Evolutionary conservation across 176 grass and related monocot species (phyloP), one percentile per base, ranked within the genome.

Genomic region (Avena eriantha): DNA sequence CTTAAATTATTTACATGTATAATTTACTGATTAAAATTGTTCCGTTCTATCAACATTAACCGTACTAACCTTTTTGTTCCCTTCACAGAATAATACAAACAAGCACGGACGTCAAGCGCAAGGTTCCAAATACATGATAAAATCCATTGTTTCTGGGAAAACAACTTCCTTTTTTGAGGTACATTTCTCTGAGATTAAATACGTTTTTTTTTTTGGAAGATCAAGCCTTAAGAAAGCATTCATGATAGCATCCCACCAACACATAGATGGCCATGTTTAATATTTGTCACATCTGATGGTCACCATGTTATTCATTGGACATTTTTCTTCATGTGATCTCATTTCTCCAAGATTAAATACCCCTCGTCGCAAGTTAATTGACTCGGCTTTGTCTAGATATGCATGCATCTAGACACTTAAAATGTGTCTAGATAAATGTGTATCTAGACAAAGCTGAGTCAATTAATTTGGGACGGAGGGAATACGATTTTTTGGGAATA

Each of bases 91-190:
- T 75, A 61, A 66, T 72, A 88, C 41, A 50, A 66, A 41, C 60
- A 21, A 61, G 54, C 74, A 41, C 1, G 73, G 17, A 41, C 41
- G 8, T 35, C 45, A 45, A 76, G 50, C 51, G n/a, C 69, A 88
- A 67, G 56, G 87, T 72, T 63, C 55, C 34, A 79, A 63, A 39
- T 36, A n/a, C 74, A 83, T 84, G 61, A 39, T 88, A 63, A 73
- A 54, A 19, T 84, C 87, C 69, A 56, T 88, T 15, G 84, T 84
- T 84, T 46, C 87, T 79, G 39, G 43, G 76, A 73, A 73, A 56
- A 8, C 11, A 72, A 83, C 33, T 35, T 19, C 34, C 0, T 0
- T 79, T 41, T 88, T 73, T 43, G 81, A 88, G 87, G 87, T 88
- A 88, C 35, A 29, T 84, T 60, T 84, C 17, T 84, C 10, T 5